These are phyloP conservation scores for Fraxinus velutina DNA, from an alignment of 305 asterid genomes.

Conservation along the genomic window DNA sequence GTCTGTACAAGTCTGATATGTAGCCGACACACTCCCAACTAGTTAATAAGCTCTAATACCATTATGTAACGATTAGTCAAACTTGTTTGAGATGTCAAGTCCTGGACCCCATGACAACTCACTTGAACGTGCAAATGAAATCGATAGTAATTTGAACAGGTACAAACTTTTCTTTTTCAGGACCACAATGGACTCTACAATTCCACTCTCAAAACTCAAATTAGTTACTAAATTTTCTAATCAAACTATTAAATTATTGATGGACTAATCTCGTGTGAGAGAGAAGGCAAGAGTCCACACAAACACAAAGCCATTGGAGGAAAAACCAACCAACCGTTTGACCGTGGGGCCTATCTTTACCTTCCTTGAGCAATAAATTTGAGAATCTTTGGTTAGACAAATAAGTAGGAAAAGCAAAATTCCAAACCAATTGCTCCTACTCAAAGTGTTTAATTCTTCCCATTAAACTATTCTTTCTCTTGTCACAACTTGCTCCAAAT, in stretches of 20 bases:
- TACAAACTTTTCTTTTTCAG: neutral
- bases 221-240: neutral
- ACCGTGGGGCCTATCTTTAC: constrained; percentile 36
- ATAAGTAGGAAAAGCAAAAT: constrained; percentile 25
- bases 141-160: neutral
- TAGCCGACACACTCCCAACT: neutral
- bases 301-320: constrained; percentile 28
- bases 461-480: constrained; percentile 15
- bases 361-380: constrained; percentile 8
- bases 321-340: constrained; percentile 59
- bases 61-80: neutral
- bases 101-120: neutral
- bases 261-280: neutral
- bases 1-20: neutral
- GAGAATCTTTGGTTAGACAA: constrained; percentile 31
- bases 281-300: constrained; percentile 14
- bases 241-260: neutral
- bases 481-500: constrained; percentile 16
- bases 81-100: neutral
- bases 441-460: constrained; percentile 19
- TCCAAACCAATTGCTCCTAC: constrained; percentile 38
- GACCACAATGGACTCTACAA: neutral
- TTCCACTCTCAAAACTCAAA: neutral
- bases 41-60: neutral
- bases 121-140: neutral